Percentiles rank a stretch among this genome's conserved stretches.
Evolutionary conservation across 257 asterid genomes (phyloP).

Genomic region (Solanum peruvianum): DNA sequence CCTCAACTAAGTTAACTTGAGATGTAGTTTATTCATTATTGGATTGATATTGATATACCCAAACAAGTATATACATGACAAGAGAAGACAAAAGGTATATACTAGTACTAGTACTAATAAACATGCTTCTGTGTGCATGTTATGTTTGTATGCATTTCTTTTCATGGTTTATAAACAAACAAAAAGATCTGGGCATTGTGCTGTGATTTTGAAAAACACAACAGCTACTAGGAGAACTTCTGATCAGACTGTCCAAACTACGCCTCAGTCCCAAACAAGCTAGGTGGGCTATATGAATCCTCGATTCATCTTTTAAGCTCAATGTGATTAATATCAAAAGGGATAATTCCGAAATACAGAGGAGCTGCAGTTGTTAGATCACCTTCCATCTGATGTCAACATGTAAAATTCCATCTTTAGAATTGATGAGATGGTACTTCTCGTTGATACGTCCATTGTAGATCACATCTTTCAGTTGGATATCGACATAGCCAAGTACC

Average conservation of each 20-base stretch:
- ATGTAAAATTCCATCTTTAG: conserved; percentile 60
- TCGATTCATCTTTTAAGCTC: neutral
- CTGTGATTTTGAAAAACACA: neutral
- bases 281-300: neutral
- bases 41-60: neutral
- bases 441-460: conserved; percentile 60
- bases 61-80: neutral
- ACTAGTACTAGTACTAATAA: neutral
- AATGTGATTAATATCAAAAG: neutral
- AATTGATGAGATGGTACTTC: conserved; percentile 57
- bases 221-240: neutral
- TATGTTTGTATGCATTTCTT: neutral
- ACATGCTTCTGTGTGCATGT: neutral
- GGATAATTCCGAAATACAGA: neutral
- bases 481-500: conserved; percentile 60
- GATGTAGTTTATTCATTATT: neutral
- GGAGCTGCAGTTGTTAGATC: conserved; percentile 18
- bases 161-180: neutral
- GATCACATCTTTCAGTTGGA: conserved; percentile 57
- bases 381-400: conserved; percentile 71
- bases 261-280: neutral
- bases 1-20: neutral
- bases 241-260: neutral
- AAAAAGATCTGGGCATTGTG: neutral
- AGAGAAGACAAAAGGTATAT: neutral